These are phyloP conservation scores for Xylaria arbuscula DNA, from an alignment of 2,329 filamentous ascomycete genomes.

Conservation along the genomic window DNA sequence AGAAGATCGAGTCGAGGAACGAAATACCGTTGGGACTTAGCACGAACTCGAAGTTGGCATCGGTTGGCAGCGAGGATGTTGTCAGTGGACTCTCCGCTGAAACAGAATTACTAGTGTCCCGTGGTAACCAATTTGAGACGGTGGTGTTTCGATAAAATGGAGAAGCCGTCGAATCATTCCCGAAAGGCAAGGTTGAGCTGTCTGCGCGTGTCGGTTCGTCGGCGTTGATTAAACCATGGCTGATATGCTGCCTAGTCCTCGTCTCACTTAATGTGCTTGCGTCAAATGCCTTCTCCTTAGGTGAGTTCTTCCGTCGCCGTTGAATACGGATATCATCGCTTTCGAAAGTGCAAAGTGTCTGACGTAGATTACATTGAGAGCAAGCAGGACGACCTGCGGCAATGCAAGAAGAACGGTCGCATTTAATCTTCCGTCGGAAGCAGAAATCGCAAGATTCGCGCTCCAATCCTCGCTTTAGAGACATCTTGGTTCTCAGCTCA, in stretches of 20 bases:
- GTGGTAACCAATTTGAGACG: background rate
- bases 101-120: background rate
- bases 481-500: constrained; percentile 11
- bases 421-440: constrained; percentile 35
- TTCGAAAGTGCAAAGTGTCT: constrained; percentile 32
- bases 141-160: background rate
- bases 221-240: background rate
- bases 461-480: constrained; percentile 33
- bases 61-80: background rate
- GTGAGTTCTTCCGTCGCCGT: constrained; percentile 17
- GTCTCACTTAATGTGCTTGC: background rate
- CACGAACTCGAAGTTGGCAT: constrained; percentile 24
- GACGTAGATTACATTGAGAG: constrained; percentile 33
- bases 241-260: background rate
- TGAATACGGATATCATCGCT: constrained; percentile 30
- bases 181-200: background rate
- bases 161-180: background rate
- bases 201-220: background rate
- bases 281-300: background rate
- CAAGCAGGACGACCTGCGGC: constrained; percentile 12
- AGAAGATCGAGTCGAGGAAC: constrained; percentile 33
- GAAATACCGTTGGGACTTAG: constrained; percentile 17
- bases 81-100: background rate
- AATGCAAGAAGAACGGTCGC: constrained; percentile 31
- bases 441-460: constrained; percentile 35